Conservation (phyloP, 306 rosid genomes). For the Biancaea sappan region DNA sequence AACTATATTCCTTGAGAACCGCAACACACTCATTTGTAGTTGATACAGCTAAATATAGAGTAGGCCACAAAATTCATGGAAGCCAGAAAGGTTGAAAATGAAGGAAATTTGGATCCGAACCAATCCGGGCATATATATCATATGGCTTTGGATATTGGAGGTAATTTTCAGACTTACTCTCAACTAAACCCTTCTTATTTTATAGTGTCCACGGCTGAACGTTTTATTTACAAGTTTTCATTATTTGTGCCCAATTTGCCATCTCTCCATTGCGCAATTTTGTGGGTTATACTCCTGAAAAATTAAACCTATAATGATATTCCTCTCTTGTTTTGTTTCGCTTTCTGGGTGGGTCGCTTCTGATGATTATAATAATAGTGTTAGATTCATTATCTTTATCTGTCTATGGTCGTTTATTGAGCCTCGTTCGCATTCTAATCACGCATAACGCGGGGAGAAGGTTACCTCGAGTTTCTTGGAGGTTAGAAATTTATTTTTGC, state of each 20-base stretch:
- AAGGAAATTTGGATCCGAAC: conserved; percentile 40
- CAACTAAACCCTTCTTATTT: background rate
- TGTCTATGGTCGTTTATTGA: background rate
- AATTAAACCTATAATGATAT: conserved; percentile 1
- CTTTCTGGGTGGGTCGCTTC: conserved; percentile 6
- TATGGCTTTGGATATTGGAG: conserved; percentile 91
- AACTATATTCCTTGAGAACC: too few relatives aligned
- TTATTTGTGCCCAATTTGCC: background rate
- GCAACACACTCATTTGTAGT: background rate
- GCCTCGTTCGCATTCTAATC: conserved; percentile 19
- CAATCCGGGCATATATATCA: conserved; percentile 55
- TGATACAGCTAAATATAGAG: background rate
- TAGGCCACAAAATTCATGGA: conserved; percentile 49
- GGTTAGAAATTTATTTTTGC: conserved; percentile 9
- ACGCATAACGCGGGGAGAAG: background rate
- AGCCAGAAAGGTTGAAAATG: conserved; percentile 32
- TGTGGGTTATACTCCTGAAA: background rate
- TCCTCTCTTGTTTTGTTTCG: background rate
- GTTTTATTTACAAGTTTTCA: background rate
- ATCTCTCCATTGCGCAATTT: background rate
- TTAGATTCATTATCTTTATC: conserved; percentile 9
- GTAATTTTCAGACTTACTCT: conserved; percentile 37
- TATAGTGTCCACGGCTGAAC: background rate
- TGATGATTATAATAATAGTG: background rate
- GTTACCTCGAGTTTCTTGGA: background rate